These are phyloP conservation scores for Yarrowia alimentaria DNA, from an alignment of 805 yeast genomes.

Conservation along the genomic window DNA sequence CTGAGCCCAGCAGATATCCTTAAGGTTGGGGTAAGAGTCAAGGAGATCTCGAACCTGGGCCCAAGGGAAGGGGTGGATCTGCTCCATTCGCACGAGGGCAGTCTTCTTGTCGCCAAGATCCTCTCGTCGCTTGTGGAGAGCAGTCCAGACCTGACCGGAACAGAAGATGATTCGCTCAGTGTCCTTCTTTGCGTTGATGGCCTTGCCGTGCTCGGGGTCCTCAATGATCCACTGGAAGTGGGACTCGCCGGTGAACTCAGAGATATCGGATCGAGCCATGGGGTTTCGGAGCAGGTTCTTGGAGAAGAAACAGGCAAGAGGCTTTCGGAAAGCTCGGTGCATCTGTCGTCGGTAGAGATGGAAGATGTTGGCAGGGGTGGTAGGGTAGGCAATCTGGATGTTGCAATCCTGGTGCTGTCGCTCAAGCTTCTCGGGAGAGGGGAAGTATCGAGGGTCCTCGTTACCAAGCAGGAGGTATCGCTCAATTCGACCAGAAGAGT, in stretches of 20 bases:
- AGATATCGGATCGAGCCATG: slow-evolving; percentile 80
- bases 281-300: slow-evolving; percentile 95
- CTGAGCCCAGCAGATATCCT: slow-evolving; percentile 95
- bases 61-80: slow-evolving; percentile 98
- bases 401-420: slow-evolving; percentile 99
- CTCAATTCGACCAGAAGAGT: slow-evolving; percentile 95
- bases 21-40: slow-evolving; percentile 72
- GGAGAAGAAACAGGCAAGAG: slow-evolving; percentile 83
- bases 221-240: slow-evolving; percentile 96
- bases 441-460: slow-evolving; percentile 95
- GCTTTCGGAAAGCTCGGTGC: slow-evolving; percentile 94
- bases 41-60: slow-evolving; percentile 86
- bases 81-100: slow-evolving; percentile 87
- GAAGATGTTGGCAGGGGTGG: slow-evolving; percentile 96
- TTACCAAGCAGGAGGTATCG: slow-evolving; percentile 93
- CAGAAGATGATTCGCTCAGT: slow-evolving; percentile 83
- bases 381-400: slow-evolving; percentile 97
- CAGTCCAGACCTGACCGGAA: slow-evolving; percentile 93
- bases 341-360: slow-evolving; percentile 97
- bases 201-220: slow-evolving; percentile 79
- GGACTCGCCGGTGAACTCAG: slow-evolving; percentile 86
- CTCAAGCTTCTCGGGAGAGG: slow-evolving; percentile 79
- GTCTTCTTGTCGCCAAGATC: slow-evolving; percentile 72
- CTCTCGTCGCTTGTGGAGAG: slow-evolving; percentile 85
- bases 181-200: slow-evolving; percentile 73